Base-by-base conservation (phyloP, 306 rosid genomes). In the Cicer chorassanicum region DNA sequence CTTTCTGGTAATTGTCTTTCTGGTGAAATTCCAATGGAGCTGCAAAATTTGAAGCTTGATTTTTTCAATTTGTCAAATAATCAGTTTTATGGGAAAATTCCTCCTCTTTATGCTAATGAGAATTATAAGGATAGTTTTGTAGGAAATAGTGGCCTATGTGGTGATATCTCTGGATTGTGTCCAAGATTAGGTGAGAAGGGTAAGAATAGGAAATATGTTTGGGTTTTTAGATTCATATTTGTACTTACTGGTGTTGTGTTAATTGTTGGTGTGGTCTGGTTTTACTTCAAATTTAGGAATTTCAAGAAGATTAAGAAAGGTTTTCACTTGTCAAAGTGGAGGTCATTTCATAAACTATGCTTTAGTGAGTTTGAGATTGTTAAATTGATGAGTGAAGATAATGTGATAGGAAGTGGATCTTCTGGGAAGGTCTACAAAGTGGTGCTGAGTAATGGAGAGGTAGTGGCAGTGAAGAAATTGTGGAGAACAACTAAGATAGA, bases 361-460 rank as follows among this genome's bases (percentile, higher is more conserved):
- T 91, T 91, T 55, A 86, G 91, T 48, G 92, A 89, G 71, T 62
- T 74, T 45, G 97, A 91, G 84, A 79, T 91, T 29, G 78, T 84
- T 9, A 83, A 78, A 46, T 51, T 86, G 75, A 90, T 91, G 13
- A 71, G 74, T 41, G 97, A 91, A 76, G 97, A 83, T 68, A 87
- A 84, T 48, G 86, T 89, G 1, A 86, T 91, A 0, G 97, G 97
- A 1, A 82, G 83, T 5, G 97, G 97, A 45, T 87, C 94, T 24
- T 89, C 97, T 0, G 97, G 97, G 70, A 91, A 89, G 76, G 97
- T 91, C 9, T 91, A 91, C 76, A 91, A 89, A 73, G 97, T 87
- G 3, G 86, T 60, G 14, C 82, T 91, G 8, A 82, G 89, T 40
- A 87, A 87, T 10, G 88, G 86, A 0, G 94, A 91, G 78, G 73